phyloP scores from a whole-genome alignment of 352 stramenopile genomes.

The Pythium chondricola region DNA sequence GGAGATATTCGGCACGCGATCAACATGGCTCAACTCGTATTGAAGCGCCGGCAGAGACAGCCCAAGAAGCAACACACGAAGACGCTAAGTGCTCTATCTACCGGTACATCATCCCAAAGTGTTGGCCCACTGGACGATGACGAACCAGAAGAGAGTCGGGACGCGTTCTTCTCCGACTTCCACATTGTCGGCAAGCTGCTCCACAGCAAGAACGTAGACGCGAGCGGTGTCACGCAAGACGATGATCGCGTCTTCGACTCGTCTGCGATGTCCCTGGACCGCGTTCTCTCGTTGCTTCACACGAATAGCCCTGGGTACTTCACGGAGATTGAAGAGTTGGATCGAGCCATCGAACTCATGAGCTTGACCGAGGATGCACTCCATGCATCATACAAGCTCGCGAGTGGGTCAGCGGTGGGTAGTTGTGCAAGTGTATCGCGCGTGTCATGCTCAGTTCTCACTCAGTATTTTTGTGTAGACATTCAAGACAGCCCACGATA shows the following conservation, averaged over 20 bases:
- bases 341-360: slow-evolving; percentile 54
- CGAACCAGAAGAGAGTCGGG: slow-evolving; percentile 23
- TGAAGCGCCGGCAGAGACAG: slow-evolving; percentile 10
- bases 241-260: slow-evolving; percentile 45
- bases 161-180: slow-evolving; percentile 77
- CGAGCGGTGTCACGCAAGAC: neutral
- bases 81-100: no score
- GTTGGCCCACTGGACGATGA: no score
- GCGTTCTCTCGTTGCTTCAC: slow-evolving; percentile 58
- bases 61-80: no score
- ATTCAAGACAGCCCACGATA: slow-evolving; percentile 45
- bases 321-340: slow-evolving; percentile 65
- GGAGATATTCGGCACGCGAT: slow-evolving; percentile 77
- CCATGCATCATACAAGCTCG: slow-evolving; percentile 40
- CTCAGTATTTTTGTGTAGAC: slow-evolving; percentile 20
- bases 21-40: slow-evolving; percentile 63
- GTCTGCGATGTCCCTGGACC: slow-evolving; percentile 48
- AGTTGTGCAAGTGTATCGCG: neutral
- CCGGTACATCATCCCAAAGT: no score
- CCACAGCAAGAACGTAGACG: slow-evolving; percentile 34
- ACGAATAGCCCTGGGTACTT: slow-evolving; percentile 72
- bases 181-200: slow-evolving; percentile 75
- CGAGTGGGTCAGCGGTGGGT: slow-evolving; percentile 40
- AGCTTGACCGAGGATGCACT: slow-evolving; percentile 64
- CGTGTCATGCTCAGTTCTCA: neutral